Conservation (phyloP, 1,284 basidiomycete species). For the Cronartium ribicola region DNA sequence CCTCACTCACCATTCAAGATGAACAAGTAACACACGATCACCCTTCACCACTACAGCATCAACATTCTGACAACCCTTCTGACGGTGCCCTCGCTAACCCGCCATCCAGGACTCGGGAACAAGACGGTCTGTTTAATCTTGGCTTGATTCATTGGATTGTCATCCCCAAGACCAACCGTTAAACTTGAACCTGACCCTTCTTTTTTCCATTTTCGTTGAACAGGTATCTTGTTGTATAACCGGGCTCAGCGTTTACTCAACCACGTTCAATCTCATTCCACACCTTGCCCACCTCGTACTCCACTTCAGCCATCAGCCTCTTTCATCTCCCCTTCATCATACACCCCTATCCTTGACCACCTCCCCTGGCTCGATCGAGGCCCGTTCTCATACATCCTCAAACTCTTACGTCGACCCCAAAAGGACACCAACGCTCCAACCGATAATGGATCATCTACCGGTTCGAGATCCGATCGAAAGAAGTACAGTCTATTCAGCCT, state of each 20-base stretch:
- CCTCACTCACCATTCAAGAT: neutral
- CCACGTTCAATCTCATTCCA: slow-evolving; percentile 39
- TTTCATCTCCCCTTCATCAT: slow-evolving; percentile 30
- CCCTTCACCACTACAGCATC: neutral
- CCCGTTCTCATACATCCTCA: slow-evolving; percentile 28
- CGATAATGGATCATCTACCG: neutral
- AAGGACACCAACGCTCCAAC: neutral
- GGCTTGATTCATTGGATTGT: no score
- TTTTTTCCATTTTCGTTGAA: neutral
- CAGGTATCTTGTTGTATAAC: slow-evolving; percentile 33
- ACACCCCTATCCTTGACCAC: slow-evolving; percentile 28
- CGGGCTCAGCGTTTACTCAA: slow-evolving; percentile 31
- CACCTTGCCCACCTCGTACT: slow-evolving; percentile 23
- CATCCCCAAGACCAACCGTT: neutral
- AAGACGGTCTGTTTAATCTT: slow-evolving; percentile 10
- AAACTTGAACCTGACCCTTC: neutral
- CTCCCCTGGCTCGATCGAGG: slow-evolving; percentile 35
- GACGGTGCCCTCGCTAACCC: neutral
- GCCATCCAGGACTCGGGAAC: slow-evolving; percentile 3
- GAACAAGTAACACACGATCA: neutral
- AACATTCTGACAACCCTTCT: neutral
- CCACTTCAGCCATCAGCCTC: slow-evolving; percentile 27
- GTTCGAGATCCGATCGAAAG: slow-evolving; percentile 15
- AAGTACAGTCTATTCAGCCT: slow-evolving; percentile 22
- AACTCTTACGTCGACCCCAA: slow-evolving; percentile 17